These are phyloP conservation scores for Termitomyces sp. DNA, from an alignment of 1,284 basidiomycete genomes.

Conservation along the genomic window DNA sequence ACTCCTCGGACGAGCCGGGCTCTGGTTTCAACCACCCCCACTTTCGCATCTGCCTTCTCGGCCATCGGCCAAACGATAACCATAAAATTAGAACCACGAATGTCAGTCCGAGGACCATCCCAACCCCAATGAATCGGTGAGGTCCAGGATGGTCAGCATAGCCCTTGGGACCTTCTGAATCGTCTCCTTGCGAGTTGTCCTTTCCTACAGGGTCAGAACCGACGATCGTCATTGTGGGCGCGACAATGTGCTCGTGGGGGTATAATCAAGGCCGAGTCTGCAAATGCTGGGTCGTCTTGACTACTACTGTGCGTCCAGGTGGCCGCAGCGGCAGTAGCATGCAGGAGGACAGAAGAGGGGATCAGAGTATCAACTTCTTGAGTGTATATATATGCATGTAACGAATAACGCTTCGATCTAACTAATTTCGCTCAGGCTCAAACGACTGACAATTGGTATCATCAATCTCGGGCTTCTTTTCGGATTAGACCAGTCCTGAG, in stretches of 20 bases:
- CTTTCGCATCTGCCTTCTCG: slow-evolving; percentile 16
- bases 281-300: not conserved
- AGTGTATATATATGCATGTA: slow-evolving; percentile 15
- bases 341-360: not conserved
- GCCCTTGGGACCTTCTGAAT: slow-evolving; percentile 16
- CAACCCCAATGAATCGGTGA: slow-evolving; percentile 39
- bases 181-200: slow-evolving; percentile 15
- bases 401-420: slow-evolving; percentile 20
- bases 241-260: slow-evolving; percentile 20
- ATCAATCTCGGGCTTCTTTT: slow-evolving; percentile 22
- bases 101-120: slow-evolving; percentile 32
- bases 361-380: slow-evolving; percentile 3
- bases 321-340: not conserved
- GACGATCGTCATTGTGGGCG: slow-evolving; percentile 20
- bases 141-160: slow-evolving; percentile 27
- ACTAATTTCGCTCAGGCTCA: slow-evolving; percentile 18
- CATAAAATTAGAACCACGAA: slow-evolving; percentile 29
- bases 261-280: slow-evolving; percentile 14
- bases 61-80: slow-evolving; percentile 27
- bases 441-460: slow-evolving; percentile 20
- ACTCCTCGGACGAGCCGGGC: slow-evolving; percentile 8
- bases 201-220: slow-evolving; percentile 20
- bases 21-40: slow-evolving; percentile 10
- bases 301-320: not conserved
- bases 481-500: slow-evolving; percentile 11